Evolutionary conservation across 345 rosid species (phyloP), one percentile per base, ranked within the genome.

Genomic region (Draba incana): DNA sequence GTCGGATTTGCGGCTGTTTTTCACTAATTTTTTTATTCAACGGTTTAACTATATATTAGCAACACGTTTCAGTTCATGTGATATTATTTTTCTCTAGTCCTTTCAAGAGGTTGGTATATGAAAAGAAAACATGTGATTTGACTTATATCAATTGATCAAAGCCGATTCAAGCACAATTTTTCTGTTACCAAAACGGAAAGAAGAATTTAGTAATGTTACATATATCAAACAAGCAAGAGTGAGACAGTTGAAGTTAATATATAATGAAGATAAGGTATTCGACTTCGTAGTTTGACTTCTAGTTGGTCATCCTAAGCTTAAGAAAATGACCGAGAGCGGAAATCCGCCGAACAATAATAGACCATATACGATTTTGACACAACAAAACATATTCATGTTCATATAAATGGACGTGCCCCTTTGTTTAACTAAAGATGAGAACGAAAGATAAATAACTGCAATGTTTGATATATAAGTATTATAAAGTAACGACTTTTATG

Each of bases 201-300:
- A 30, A 43, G 45, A 69, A 43, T 50, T 49, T 39, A 69, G 59
- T 41, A 30, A 47, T 60, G 52, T 60, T 23, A 51, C 37, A 70
- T 42, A 45, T 31, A 51, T 46, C 54, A 46, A 46, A 30, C 6
- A 61, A 8, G 66, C 66, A 60, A 12, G 35, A 39, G 9, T 60
- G 45, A 27, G 8, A 30, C 25, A 5, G 14, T 50, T 42, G 67
- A 50, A 20, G 13, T 69, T 11, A 16, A 58, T 39, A 12, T 39
- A 50, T 30, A 30, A 41, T 60, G 67, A 50, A 59, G 24, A 50
- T 42, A 41, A 11, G 50, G 25, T 49, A 37, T 14, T 47, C 7
- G 35, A 31, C 6, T 5, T 6, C 35, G 37, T 33, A 33, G 37
- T 33, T 33, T 33, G 8, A 20, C 20, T 33, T 33, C 9, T 8